Base-by-base conservation (phyloP, 2,329 filamentous ascomycete species). In the Sporothrix pallida region DNA sequence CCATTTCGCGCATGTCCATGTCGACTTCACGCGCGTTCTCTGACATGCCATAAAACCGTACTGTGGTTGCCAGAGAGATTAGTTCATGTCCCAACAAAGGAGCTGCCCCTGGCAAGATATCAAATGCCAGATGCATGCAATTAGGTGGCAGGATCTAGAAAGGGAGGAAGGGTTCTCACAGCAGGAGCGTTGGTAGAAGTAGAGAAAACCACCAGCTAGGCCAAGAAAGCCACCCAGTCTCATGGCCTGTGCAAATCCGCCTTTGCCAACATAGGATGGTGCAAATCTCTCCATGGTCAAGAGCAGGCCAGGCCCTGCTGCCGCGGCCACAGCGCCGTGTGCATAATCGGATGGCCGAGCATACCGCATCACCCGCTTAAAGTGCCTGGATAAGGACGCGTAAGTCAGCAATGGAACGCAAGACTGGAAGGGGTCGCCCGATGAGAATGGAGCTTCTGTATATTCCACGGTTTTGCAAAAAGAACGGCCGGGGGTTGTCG, bases 1-100 rank as follows among this genome's bases (percentile, higher is more conserved):
- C 95, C 96, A 99, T 99, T 84, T 99, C 96, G 77, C 90, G 89
- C 95, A 98, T 98, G 82, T 99, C 96, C 91, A 97, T 91, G 77
- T 97, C 92, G 74, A 96, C 86, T 83, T 99, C 96, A 79, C 96
- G 91, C 72, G 91, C 85, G 84, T 99, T 99, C 84, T 99, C 96
- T 67, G 89, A 91, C 83, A 95, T 93, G 79, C 96, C 96, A 85
- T 98, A 98, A 85, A 99, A 98, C 77, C 96, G 93, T 80, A 95
- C 94, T 97, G 80, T 69, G 71, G n/a, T 70, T 42, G 56, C 72
- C 58, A 67, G 17, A 48, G 13, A 31, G 44, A 37, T 62, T 15
- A 50, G 68, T 23, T 20, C 17, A 44, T 44, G 26, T 46, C 26
- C 10, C n/a, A 70, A 23, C 31, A 37, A 37, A 37, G 31, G 31